Conservation (phyloP, 164 flowering plant genomes). For the Cinnamomum chago region DNA sequence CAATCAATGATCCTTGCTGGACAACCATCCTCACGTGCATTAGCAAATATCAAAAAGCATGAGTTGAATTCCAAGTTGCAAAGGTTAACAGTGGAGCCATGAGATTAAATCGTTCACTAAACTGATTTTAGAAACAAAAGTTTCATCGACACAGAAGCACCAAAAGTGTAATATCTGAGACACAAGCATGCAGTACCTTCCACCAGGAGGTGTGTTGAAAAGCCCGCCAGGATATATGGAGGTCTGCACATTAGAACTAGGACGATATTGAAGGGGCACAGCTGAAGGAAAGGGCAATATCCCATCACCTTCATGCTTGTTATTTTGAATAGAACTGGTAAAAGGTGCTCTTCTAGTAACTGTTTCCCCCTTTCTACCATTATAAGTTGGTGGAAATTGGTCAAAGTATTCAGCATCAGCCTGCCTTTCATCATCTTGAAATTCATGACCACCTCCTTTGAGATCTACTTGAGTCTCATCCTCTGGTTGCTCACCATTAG, state of each 20-base stretch:
- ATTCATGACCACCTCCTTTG: conserved; percentile 24
- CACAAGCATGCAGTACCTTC: conserved; percentile 40
- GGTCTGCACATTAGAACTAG: conserved; percentile 38
- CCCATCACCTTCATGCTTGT: conserved; percentile 38
- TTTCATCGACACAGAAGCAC: not conserved
- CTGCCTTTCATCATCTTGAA: conserved; percentile 34
- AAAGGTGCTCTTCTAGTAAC: conserved; percentile 28
- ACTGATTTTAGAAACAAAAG: not conserved
- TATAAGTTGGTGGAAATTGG: conserved; percentile 27
- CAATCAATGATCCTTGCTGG: not conserved
- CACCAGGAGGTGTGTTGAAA: conserved; percentile 29
- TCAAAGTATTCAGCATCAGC: conserved; percentile 32
- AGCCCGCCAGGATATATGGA: conserved; percentile 24
- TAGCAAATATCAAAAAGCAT: not conserved
- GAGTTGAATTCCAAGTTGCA: not conserved
- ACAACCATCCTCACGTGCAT: not conserved
- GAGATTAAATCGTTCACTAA: not conserved
- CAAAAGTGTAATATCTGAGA: not conserved
- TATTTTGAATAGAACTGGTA: conserved; percentile 23
- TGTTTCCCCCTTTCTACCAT: conserved; percentile 38
- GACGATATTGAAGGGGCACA: conserved; percentile 23
- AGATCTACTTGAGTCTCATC: conserved; percentile 34
- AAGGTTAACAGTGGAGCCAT: not conserved
- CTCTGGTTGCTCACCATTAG: conserved; percentile 43
- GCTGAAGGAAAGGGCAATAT: conserved; percentile 34